Evolutionary conservation across 108 stramenopile genomes (phyloP), one percentile per base, ranked within the genome.

Genomic region (Cyclotella atomus): DNA sequence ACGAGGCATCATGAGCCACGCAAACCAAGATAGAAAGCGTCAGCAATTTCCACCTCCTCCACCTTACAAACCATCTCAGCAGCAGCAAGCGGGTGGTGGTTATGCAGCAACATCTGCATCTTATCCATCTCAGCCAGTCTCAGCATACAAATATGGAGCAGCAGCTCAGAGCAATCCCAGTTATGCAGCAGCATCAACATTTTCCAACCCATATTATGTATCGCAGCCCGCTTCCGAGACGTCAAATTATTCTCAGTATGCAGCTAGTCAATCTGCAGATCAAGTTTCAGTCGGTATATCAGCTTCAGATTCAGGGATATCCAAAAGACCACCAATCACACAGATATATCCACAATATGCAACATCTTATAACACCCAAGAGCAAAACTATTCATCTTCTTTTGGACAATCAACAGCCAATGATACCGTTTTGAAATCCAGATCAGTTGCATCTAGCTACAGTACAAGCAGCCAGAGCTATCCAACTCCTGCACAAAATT

Each of bases 361-460:
- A 14, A 3, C 19, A 15, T 59, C 12, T 59, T 59, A 59, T 32
- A 33, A 19, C 17, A 27, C 30, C 14, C 15, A 14, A 5, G 30
- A 27, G 33, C 7, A 32, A 0, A 5, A 16, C n/a, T 59, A 33
- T 19, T 9, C 57, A 6, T 9, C 38, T 9, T 41, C 50, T 17
- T 17, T 17, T 6, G 50, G 20, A n/a, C n/a, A 17, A 52, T 52
- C 50, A n/a, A 15, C 50, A 52, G 50, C 21, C 5, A 5, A 52
- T 17, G 60, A 62, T 15, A 62, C 60, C n/a, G n/a, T n/a, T n/a
- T 41, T 62, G 60, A 62, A 62, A 62, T n/a, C 60, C 20, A 62
- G 60, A 41, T 30, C 27, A n/a, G n/a, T n/a, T n/a, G n/a, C n/a
- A n/a, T n/a, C n/a, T n/a, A n/a, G n/a, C n/a, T n/a, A n/a, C n/a